Evolutionary conservation across 2,329 filamentous ascomycete genomes (phyloP).

Genomic region (Tolypocladium album): DNA sequence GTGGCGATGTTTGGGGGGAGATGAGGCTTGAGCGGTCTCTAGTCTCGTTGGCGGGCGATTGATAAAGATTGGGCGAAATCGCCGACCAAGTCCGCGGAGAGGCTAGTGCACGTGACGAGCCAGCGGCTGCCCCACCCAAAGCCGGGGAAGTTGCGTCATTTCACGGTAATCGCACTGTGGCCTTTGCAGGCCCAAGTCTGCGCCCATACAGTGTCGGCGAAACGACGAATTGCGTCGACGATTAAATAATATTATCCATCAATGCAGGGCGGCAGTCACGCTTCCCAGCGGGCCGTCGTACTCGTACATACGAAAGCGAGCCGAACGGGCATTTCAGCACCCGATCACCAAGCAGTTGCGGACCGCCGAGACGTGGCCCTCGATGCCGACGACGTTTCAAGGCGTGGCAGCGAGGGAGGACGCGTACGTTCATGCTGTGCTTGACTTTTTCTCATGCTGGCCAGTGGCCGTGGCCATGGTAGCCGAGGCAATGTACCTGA

Average conservation of each 20-base stretch:
- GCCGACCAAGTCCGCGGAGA: background rate
- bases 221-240: background rate
- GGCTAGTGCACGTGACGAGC: background rate
- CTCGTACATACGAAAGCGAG: background rate
- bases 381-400: background rate
- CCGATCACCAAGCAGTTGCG: background rate
- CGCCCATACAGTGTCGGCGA: background rate
- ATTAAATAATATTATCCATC: background rate
- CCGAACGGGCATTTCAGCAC: background rate
- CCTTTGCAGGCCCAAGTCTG: rapidly evolving
- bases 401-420: background rate
- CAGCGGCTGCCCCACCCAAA: background rate
- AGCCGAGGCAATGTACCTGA: no score
- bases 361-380: background rate
- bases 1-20: background rate
- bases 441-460: background rate
- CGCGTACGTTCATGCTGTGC: background rate
- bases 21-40: background rate
- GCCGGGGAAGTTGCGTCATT: background rate
- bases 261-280: background rate
- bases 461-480: no score
- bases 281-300: background rate
- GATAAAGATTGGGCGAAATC: conserved; percentile 1
- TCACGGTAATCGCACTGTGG: background rate
- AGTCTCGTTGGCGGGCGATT: background rate